phyloP scores from a whole-genome alignment of 257 asterid genomes.

The Nemophila menziesii region DNA sequence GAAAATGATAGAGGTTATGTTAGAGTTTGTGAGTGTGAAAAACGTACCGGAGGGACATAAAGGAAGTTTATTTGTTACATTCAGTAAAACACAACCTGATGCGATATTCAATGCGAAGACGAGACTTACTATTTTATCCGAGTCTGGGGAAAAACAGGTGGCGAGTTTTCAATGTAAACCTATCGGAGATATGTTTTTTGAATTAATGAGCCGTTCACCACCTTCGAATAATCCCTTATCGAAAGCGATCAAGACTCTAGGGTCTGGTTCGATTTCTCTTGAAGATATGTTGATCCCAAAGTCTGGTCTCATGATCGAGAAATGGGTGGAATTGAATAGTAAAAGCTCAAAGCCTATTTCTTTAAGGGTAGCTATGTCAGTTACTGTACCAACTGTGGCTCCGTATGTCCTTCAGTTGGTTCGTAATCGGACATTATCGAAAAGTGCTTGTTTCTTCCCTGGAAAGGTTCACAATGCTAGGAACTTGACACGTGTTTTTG shows the following conservation, averaged over 20 bases:
- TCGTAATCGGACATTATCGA: slow-evolving; percentile 40
- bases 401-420: slow-evolving; percentile 47
- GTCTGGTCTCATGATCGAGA: slow-evolving; percentile 49
- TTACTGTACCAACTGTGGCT: slow-evolving; percentile 56
- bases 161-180: slow-evolving; percentile 84
- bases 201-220: slow-evolving; percentile 37
- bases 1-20: slow-evolving; percentile 70
- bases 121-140: slow-evolving; percentile 64
- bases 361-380: slow-evolving; percentile 70
- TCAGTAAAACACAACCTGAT: slow-evolving; percentile 75
- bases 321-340: slow-evolving; percentile 71
- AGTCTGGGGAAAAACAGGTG: slow-evolving; percentile 69
- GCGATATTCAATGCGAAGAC: slow-evolving; percentile 61
- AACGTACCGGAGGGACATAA: slow-evolving; percentile 55
- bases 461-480: slow-evolving; percentile 35
- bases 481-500: slow-evolving; percentile 40
- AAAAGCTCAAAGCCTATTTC: slow-evolving; percentile 37
- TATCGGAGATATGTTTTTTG: slow-evolving; percentile 51
- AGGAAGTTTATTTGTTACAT: slow-evolving; percentile 52
- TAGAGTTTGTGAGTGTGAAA: slow-evolving; percentile 74
- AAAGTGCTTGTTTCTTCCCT: slow-evolving; percentile 57
- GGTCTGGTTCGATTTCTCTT: slow-evolving; percentile 43
- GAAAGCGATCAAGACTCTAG: slow-evolving; percentile 42
- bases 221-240: slow-evolving; percentile 26
- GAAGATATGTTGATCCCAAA: slow-evolving; percentile 38